These are phyloP conservation scores for Penicillium sp. DNA, from an alignment of 2,329 filamentous ascomycete species.

Conservation along the genomic window DNA sequence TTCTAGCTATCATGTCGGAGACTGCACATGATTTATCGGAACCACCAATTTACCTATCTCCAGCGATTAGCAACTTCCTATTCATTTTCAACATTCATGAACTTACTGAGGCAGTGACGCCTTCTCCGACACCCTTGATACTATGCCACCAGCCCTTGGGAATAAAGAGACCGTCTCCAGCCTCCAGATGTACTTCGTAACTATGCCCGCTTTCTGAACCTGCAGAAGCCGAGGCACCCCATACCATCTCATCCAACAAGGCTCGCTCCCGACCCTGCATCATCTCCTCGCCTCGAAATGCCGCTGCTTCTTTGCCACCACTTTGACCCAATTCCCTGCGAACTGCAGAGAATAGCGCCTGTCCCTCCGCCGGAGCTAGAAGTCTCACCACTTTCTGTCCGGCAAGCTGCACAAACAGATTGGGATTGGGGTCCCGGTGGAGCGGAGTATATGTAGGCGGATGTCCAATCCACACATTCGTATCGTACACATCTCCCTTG, in stretches of 20 bases:
- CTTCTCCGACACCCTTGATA: conserved; percentile 63
- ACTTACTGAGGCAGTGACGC: conserved; percentile 60
- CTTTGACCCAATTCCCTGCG: conserved; percentile 40
- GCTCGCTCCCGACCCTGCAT: conserved; percentile 76
- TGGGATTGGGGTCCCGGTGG: conserved; percentile 92
- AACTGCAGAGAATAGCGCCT: conserved; percentile 62
- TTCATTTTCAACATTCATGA: background rate
- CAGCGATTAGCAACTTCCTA: conserved; percentile 24
- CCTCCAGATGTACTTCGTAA: conserved; percentile 58
- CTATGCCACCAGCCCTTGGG: conserved; percentile 88
- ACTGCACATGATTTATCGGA: conserved; percentile 51
- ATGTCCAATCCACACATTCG: conserved; percentile 84
- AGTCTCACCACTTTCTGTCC: conserved; percentile 73
- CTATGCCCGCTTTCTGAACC: conserved; percentile 28
- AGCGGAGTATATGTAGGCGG: conserved; percentile 87
- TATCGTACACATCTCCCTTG: conserved; percentile 81
- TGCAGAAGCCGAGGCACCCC: conserved; percentile 50
- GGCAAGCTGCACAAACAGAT: conserved; percentile 82
- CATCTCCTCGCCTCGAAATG: conserved; percentile 80
- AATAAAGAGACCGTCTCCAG: conserved; percentile 75
- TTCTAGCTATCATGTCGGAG: background rate
- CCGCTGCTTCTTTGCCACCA: conserved; percentile 38
- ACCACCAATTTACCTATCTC: conserved; percentile 73
- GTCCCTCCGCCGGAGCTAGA: conserved; percentile 64
- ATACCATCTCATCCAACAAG: conserved; percentile 68